Base-by-base conservation (phyloP, 805 yeast species). In the Candida ovalis region DNA sequence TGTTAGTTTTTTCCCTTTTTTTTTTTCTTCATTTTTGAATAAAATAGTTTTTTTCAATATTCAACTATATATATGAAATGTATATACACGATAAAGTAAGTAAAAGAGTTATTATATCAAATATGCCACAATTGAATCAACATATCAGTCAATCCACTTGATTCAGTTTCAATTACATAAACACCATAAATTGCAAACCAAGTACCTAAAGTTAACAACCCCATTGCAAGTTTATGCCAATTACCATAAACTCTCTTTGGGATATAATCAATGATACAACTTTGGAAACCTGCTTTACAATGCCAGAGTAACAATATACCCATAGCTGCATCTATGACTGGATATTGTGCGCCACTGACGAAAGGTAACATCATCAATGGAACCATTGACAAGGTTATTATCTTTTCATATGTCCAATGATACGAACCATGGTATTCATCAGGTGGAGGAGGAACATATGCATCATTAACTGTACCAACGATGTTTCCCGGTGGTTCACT, bases 401-500 rank as follows among this genome's bases (percentile, higher is more conserved):
- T 60, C 57, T 88, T 80, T 74, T 92, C 99, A 59, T 84, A 82
- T n/a, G 87, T 73, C 99, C 99, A 92, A 73, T 91, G 98, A 66
- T 81, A 77, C 22, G 95, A 86, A 42, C 98, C 97, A 61, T 89
- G 91, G 44, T 74, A 62, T 55, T 75, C 79, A 60, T 78, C 74
- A 4, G 82, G 65, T 37, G 74, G 67, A 36, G 97, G 97, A 15
- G 80, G 71, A 30, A 72, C 70, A 60, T 76, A 86, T 15, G 98
- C 90, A 53, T 94, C 98, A 68, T 92, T 94, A 43, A 91, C 96
- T 6, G 91, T 82, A n/a, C 97, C 98, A 42, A 84, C 84, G 48
- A 92, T 84, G 65, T 86, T 76, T 35, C 97, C 98, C 40, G 97
- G 88, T 32, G 95, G 92, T 69, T 88, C 95, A 49, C 84, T 84